A percentile compares a stretch with the other conserved stretches of the same genome.
These are phyloP conservation scores for Trametes elegans DNA, from an alignment of 768 basidiomycete genomes.

Conservation along the genomic window DNA sequence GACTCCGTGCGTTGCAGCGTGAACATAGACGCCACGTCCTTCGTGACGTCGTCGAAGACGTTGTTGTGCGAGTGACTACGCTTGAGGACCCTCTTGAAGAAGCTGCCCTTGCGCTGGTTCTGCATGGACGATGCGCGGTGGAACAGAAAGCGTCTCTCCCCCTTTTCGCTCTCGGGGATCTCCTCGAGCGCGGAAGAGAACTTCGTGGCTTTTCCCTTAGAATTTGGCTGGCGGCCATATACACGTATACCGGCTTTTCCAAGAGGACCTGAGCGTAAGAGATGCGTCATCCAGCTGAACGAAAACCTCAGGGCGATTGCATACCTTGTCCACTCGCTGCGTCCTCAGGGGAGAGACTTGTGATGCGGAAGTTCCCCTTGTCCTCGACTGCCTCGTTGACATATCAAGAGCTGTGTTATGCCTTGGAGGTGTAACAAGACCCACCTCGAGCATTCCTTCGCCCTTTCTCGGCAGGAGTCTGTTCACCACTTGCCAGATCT, in stretches of 20 bases:
- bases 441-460: not conserved
- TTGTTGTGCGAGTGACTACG: not conserved
- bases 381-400: not conserved
- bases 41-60: not conserved
- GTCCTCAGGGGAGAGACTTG: not conserved
- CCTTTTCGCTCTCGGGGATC: not conserved
- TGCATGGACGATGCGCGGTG: not conserved
- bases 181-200: not conserved
- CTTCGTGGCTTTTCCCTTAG: not conserved
- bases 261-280: no score
- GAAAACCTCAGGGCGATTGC: no score
- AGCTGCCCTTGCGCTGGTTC: not conserved
- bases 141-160: not conserved
- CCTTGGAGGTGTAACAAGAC: no score
- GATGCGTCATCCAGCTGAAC: no score
- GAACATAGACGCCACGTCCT: no score
- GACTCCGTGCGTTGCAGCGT: conserved; percentile 13
- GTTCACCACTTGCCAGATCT: not conserved
- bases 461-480: not conserved
- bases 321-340: not conserved
- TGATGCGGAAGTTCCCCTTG: not conserved
- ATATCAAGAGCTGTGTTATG: not conserved
- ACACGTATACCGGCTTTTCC: not conserved
- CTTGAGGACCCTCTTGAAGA: not conserved
- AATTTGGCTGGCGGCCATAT: not conserved